phyloP scores from a whole-genome alignment of 768 basidiomycete species.

The Chalciporus chontae region DNA sequence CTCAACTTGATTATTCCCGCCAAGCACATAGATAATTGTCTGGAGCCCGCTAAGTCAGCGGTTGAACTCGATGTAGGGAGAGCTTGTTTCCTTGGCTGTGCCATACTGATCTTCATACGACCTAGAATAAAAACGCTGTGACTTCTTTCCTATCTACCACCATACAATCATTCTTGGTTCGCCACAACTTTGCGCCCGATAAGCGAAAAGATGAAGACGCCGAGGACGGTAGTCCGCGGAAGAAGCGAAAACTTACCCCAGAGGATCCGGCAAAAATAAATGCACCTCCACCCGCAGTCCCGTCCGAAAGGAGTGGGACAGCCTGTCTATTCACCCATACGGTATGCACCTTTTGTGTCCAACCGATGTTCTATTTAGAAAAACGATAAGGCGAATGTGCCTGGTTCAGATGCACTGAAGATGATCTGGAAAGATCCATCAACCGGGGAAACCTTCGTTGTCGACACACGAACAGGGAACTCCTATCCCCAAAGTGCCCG shows the following conservation, averaged over 20 bases:
- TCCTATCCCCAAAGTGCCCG: conserved; percentile 41
- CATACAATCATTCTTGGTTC: conserved; percentile 58
- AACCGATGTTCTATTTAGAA: conserved; percentile 7
- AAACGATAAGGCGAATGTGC: conserved; percentile 10
- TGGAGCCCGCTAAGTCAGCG: conserved; percentile 73
- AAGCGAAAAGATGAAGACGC: conserved; percentile 8
- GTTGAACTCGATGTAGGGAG: conserved; percentile 64
- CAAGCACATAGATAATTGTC: conserved; percentile 65
- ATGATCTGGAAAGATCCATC: conserved; percentile 58
- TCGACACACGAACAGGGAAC: conserved; percentile 70
- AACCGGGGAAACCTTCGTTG: conserved; percentile 54
- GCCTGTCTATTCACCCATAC: conserved; percentile 10
- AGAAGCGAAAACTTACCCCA: conserved; percentile 45
- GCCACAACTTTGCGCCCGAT: conserved; percentile 53
- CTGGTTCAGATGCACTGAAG: conserved; percentile 31
- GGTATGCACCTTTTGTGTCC: conserved; percentile 16
- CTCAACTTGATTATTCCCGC: conserved; percentile 70
- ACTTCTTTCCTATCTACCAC: conserved; percentile 52
- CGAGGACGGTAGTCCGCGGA: conserved; percentile 39
- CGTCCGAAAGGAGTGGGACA: conserved; percentile 7
- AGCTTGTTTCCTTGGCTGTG: conserved; percentile 6
- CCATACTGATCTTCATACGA: conserved; percentile 6
- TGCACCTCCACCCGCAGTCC: conserved; percentile 1
- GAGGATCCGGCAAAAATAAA: conserved; percentile 11
- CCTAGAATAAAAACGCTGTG: conserved; percentile 59